A percentile compares a stretch with the other conserved stretches of the same genome.
Conservation (phyloP, 495 filamentous ascomycete species). For the Neurospora sp. region DNA sequence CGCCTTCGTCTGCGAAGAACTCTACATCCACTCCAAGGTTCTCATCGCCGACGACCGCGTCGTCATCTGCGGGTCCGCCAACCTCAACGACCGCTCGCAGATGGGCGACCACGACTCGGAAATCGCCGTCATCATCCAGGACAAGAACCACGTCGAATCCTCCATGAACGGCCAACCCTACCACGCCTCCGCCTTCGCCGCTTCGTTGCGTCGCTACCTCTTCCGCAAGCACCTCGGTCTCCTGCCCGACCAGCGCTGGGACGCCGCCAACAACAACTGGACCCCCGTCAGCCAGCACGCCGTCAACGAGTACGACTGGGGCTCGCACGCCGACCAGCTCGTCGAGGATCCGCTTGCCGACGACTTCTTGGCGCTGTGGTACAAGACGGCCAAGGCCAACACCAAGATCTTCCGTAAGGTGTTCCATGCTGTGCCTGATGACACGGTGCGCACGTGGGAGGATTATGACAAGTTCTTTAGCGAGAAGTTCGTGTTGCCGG, state of each 20-base stretch:
- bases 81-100: constrained; percentile 91
- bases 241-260: constrained; percentile 56
- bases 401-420: constrained; percentile 76
- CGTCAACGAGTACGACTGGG: constrained; percentile 71
- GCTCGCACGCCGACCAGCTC: constrained; percentile 56
- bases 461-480: constrained; percentile 76
- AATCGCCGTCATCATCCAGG: constrained; percentile 35
- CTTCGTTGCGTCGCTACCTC: constrained; percentile 72
- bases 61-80: constrained; percentile 87
- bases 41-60: constrained; percentile 85
- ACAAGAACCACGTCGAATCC: constrained; percentile 57
- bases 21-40: constrained; percentile 91
- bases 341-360: constrained; percentile 68
- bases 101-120: constrained; percentile 70
- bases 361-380: constrained; percentile 62
- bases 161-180: constrained; percentile 62
- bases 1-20: constrained; percentile 84
- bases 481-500: constrained; percentile 56
- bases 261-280: constrained; percentile 59
- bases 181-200: constrained; percentile 69
- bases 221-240: constrained; percentile 90
- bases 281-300: constrained; percentile 56
- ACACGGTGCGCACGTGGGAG: constrained; percentile 69
- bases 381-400: constrained; percentile 62
- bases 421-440: constrained; percentile 83